Evolutionary conservation across 2,329 filamentous ascomycete species (phyloP), one percentile per base, ranked within the genome.

Genomic region (Cyclaneusma minus): DNA sequence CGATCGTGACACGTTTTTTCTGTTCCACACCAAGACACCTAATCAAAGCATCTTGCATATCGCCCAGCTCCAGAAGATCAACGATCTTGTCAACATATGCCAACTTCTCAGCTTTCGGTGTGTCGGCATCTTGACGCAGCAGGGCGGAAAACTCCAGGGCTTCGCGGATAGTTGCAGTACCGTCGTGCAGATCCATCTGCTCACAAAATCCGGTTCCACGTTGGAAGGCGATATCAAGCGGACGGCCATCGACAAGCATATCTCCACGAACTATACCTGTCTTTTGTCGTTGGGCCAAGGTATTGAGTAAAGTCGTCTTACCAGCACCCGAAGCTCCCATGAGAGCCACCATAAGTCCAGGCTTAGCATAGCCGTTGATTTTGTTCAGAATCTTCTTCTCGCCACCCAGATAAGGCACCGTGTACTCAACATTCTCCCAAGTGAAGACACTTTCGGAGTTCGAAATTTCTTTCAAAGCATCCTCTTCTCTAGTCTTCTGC

Each of bases 311-410:
- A 0, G 82, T 89, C 0, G 80, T 85, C 52, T 91, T 91, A 8
- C 82, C 83, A 6, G 83, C 82, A 22, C 79, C 80, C 4, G 70
- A 81, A 2, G 77, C 78, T 28, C 83, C 83, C 60, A 89, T 81
- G 1, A 91, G 56, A 0, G 82, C 82, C 22, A 82, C 71, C 65
- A 91, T 73, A 11, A 77, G 52, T 11, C 82, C 81, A 1, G 82
- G 82, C 42, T 83, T 84, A 2, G 72, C 80, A 38, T 80, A 87
- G 2, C 82, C 82, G 30, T 62, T 74, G 32, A 89, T 68, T 4
- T 70, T 61, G 41, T 80, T 75, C 24, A 82, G 54, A 2, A 81
- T 56, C 44, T 66, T 61, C 27, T 68, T 54, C 29, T 62, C 60
- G 23, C 69, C 69, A 5, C 65, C 64, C 21, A 69, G 58, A 33